These are phyloP conservation scores for Yamadazyma atmosphaerica DNA, from an alignment of 1,139 yeast genomes.

Conservation along the genomic window DNA sequence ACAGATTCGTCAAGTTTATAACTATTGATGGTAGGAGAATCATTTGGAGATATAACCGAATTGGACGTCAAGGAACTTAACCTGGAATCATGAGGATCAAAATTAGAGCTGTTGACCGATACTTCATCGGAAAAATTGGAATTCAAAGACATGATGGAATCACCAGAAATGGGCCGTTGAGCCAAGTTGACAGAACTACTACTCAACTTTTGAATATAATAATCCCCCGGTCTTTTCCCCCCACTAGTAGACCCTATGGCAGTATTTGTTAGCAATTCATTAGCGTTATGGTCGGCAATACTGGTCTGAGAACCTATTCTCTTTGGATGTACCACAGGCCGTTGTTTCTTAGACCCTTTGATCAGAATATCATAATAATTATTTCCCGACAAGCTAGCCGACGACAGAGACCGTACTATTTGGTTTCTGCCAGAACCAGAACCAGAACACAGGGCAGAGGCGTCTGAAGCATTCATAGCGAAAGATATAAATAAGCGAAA, in stretches of 20 bases:
- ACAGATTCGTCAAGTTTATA: constrained; percentile 15
- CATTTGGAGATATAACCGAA: constrained; percentile 28
- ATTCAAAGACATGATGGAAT: constrained; percentile 36
- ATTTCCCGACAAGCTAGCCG: constrained; percentile 11
- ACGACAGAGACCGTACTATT: background rate
- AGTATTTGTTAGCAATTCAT: background rate
- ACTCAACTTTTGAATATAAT: constrained; percentile 35
- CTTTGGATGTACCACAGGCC: constrained; percentile 12
- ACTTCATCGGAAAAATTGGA: constrained; percentile 38
- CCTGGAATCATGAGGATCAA: constrained; percentile 38
- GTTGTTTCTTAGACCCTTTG: constrained; percentile 12
- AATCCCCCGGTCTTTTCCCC: constrained; percentile 44
- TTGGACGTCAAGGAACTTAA: constrained; percentile 39
- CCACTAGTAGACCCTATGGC: background rate
- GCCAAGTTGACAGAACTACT: constrained; percentile 14
- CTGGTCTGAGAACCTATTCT: constrained; percentile 17
- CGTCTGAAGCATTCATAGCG: background rate
- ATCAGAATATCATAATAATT: constrained; percentile 33
- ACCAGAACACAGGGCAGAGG: background rate
- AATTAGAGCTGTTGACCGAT: constrained; percentile 37
- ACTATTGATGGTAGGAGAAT: constrained; percentile 21
- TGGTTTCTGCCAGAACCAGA: background rate
- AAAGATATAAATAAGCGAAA: background rate
- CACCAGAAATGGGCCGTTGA: constrained; percentile 33
- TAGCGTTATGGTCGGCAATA: constrained; percentile 2